Evolutionary conservation across 768 basidiomycete species (phyloP).

Genomic region (Mycena chlorophos): DNA sequence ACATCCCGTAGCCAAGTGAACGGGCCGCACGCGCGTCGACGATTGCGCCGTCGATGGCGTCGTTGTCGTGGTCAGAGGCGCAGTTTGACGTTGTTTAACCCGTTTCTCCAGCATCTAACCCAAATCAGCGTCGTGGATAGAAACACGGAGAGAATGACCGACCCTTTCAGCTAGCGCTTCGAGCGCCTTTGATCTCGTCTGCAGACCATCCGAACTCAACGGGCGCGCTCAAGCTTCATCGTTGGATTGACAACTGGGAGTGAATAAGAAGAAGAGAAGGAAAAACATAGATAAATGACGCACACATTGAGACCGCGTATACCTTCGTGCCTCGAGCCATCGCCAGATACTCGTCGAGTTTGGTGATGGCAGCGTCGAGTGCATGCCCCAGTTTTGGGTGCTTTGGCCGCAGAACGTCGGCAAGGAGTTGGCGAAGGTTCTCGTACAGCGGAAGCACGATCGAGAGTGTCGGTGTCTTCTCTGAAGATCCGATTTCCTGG

Average conservation of each 20-base stretch:
- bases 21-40: not conserved
- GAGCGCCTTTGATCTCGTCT: not conserved
- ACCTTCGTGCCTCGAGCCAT: constrained; percentile 17
- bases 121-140: not conserved
- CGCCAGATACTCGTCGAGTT: constrained; percentile 23
- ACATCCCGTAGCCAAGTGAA: not conserved
- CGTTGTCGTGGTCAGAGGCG: not conserved
- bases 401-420: constrained; percentile 3
- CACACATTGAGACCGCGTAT: constrained; percentile 24
- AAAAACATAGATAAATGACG: not conserved
- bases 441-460: constrained; percentile 31
- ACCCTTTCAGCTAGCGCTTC: not conserved
- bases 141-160: not conserved
- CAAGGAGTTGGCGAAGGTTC: constrained; percentile 23
- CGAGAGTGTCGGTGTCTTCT: constrained; percentile 33
- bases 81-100: not conserved
- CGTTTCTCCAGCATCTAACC: not conserved
- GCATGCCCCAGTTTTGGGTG: constrained; percentile 5
- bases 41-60: not conserved
- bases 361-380: constrained; percentile 18
- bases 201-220: constrained; percentile 3
- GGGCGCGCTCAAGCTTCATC: constrained; percentile 15
- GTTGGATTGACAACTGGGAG: constrained; percentile 19
- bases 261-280: not conserved
- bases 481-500: constrained; percentile 28